These are phyloP conservation scores for Phytophthora litchii DNA, from an alignment of 352 stramenopile species.

Conservation along the genomic window DNA sequence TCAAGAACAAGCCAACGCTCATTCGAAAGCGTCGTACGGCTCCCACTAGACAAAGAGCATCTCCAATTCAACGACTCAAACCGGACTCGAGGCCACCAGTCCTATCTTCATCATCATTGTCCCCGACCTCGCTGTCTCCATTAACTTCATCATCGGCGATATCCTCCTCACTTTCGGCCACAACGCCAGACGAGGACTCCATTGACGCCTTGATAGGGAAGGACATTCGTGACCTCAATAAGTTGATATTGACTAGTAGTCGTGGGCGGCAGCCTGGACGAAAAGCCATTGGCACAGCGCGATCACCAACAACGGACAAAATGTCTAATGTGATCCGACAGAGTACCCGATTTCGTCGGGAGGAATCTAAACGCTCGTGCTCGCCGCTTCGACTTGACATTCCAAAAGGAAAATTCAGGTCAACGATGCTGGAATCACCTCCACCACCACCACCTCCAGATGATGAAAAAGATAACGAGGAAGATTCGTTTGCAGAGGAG, in stretches of 20 bases:
- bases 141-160: conserved; percentile 11
- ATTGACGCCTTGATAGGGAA: conserved; percentile 56
- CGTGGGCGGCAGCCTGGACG: conserved; percentile 2
- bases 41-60: conserved; percentile 6
- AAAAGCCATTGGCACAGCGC: neutral
- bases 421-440: conserved; percentile 14
- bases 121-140: conserved; percentile 33
- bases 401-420: conserved; percentile 2
- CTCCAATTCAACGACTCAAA: conserved; percentile 5
- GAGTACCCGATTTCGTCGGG: conserved; percentile 41
- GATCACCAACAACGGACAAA: conserved; percentile 39
- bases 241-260: conserved; percentile 42
- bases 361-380: conserved; percentile 1
- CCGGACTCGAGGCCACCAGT: conserved; percentile 5
- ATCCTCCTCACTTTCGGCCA: conserved; percentile 29
- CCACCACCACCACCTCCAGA: conserved; percentile 22
- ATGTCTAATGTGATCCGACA: conserved; percentile 35
- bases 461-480: conserved; percentile 29
- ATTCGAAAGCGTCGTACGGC: conserved; percentile 18
- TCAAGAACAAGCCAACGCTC: conserved; percentile 50
- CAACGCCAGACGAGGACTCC: conserved; percentile 33
- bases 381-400: conserved; percentile 18
- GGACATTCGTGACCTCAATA: conserved; percentile 50
- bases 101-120: conserved; percentile 17
- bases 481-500: conserved; percentile 61